Evolutionary conservation across 352 stramenopile genomes (phyloP).

Genomic region (Phytophthora lateralis): DNA sequence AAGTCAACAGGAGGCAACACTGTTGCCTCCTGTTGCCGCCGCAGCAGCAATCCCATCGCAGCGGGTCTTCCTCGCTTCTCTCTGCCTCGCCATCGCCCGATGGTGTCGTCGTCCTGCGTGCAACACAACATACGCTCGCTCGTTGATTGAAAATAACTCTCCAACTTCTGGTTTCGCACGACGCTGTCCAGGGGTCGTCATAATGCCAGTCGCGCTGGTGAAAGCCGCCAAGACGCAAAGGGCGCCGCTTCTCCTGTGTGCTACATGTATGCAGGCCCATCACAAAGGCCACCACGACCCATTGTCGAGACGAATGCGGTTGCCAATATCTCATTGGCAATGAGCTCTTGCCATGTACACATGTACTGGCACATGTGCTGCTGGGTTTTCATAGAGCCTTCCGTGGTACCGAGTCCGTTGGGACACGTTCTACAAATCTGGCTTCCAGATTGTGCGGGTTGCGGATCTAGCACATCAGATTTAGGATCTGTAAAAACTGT

Average conservation of each 20-base stretch:
- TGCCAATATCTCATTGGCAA: not conserved
- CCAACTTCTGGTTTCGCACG: constrained; percentile 20
- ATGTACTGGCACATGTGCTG: not conserved
- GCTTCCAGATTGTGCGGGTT: not conserved
- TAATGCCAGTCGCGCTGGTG: constrained; percentile 5
- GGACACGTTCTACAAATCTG: not conserved
- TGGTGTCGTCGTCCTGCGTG: not conserved
- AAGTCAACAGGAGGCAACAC: too few species aligned
- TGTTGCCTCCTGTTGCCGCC: not conserved
- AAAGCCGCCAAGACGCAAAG: constrained; percentile 4
- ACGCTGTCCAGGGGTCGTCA: constrained; percentile 11
- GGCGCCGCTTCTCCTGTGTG: not conserved
- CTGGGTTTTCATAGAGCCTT: too few species aligned
- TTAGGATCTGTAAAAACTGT: constrained; percentile 11
- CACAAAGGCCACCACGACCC: constrained; percentile 3
- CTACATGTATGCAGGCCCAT: not conserved
- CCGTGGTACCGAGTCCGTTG: not conserved
- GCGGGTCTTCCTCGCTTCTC: constrained; percentile 6
- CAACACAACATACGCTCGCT: constrained; percentile 3
- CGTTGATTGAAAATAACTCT: constrained; percentile 4
- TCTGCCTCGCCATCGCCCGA: not conserved
- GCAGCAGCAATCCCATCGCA: constrained; percentile 14
- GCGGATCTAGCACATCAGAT: constrained; percentile 6
- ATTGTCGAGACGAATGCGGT: constrained; percentile 5
- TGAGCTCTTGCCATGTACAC: constrained; percentile 2